Evolutionary conservation across 2,329 filamentous ascomycete genomes (phyloP), one percentile per base, ranked within the genome.

Genomic region (Thelonectria rubi): DNA sequence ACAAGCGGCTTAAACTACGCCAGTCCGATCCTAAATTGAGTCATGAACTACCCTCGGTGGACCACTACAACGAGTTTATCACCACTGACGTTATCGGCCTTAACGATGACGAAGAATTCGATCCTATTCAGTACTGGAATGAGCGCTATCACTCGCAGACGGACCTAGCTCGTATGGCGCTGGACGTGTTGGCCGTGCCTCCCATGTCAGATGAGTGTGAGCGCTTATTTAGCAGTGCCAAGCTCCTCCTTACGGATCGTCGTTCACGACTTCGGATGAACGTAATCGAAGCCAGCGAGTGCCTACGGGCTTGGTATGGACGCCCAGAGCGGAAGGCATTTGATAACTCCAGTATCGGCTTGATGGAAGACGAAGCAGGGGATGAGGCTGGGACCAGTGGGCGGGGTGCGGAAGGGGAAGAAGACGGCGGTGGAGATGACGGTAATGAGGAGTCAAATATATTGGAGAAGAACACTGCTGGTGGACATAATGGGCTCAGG

Each of bases 11-110:
- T 18, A 46, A 46, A 46, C 42, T 46, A 46, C 42, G 20, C 42
- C 42, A 46, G 17, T 21, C 24, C 42, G 20, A 46, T 12, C 42
- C 42, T 46, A 20, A 46, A 21, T 46, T 18, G 24, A 46, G 42
- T 18, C 42, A 12, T 18, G 20, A 46, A 46, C 42, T 46, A 18
- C 42, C 42, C 42, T 46, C 42, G 24, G 24, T 18, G 10, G 20
- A 46, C 24, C 42, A 46, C 42, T 46, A 46, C 42, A 14, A 46
- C 24, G 42, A 46, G 42, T 46, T 46, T 46, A 46, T 46, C 42
- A 46, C 42, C 42, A 26, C 10, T 46, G 42, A 46, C 42, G 9
- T 46, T 46, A 46, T 46, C 42, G 42, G 42, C 42, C 42, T 26
- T 43, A 43, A 43, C 17, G 40, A 43, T 43, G 40, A 43, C 40